These are phyloP conservation scores for Agaricales sp. DNA, from an alignment of 1,284 basidiomycete species.

Conservation along the genomic window DNA sequence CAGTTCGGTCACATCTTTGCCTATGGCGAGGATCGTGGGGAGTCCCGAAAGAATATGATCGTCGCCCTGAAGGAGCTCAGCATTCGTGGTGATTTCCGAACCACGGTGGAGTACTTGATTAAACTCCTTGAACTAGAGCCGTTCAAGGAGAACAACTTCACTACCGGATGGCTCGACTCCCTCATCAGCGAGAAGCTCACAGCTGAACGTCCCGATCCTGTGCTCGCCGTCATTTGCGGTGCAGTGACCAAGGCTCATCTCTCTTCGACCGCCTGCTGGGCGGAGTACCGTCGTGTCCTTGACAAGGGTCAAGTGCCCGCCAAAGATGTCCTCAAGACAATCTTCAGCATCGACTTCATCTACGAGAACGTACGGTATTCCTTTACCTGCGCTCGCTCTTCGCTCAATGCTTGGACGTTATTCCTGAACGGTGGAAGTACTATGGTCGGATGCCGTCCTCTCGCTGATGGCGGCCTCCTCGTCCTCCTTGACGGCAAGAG, in stretches of 20 bases:
- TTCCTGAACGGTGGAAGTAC: constrained; percentile 94
- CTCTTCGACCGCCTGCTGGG: constrained; percentile 81
- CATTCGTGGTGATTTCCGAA: constrained; percentile 98
- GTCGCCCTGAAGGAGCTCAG: constrained; percentile 97
- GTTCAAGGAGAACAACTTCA: constrained; percentile 96
- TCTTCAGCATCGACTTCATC: constrained; percentile 96
- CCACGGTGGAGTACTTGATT: constrained; percentile 98
- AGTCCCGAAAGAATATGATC: constrained; percentile 99
- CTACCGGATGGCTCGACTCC: constrained; percentile 97
- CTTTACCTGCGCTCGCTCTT: constrained; percentile 91
- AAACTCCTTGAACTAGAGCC: constrained; percentile 94
- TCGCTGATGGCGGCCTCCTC: constrained; percentile 93
- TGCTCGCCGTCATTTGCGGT: constrained; percentile 92
- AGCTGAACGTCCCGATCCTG: constrained; percentile 89
- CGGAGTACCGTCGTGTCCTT: constrained; percentile 90
- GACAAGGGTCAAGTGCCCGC: constrained; percentile 98
- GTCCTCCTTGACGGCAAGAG: constrained; percentile 89
- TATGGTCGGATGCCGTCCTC: constrained; percentile 80
- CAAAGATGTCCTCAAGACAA: constrained; percentile 91
- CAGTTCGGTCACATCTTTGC: constrained; percentile 99
- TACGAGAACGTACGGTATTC: constrained; percentile 96
- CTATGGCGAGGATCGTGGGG: constrained; percentile 92
- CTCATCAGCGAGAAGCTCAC: constrained; percentile 95
- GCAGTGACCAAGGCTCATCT: constrained; percentile 96
- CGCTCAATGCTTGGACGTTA: constrained; percentile 83